Evolutionary conservation across 495 filamentous ascomycete species (phyloP).

Genomic region (Xylaria sp.): DNA sequence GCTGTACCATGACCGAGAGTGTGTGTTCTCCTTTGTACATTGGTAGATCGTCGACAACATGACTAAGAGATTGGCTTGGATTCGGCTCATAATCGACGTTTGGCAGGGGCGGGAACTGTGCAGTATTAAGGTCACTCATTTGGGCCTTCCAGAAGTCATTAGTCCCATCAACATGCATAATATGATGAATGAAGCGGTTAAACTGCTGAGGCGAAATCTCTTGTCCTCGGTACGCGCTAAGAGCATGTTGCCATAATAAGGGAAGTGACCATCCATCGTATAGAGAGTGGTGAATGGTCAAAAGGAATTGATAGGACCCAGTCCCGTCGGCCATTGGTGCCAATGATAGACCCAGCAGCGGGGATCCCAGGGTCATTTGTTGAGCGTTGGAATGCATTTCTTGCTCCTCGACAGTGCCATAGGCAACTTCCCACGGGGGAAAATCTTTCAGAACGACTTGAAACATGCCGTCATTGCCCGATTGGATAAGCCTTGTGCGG

Average conservation of each 20-base stretch:
- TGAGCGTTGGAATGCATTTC: not conserved
- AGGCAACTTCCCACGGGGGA: constrained; percentile 33
- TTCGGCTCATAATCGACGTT: not conserved
- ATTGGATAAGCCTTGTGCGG: constrained; percentile 61
- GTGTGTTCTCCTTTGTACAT: constrained; percentile 18
- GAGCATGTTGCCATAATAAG: constrained; percentile 55
- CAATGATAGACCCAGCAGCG: not conserved
- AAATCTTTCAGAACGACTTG: constrained; percentile 57
- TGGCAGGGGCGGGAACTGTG: not conserved
- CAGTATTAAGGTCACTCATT: constrained; percentile 6
- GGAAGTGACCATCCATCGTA: constrained; percentile 70
- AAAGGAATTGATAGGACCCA: not conserved
- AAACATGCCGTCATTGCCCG: constrained; percentile 50
- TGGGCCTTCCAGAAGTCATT: constrained; percentile 42
- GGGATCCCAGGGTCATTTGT: constrained; percentile 1
- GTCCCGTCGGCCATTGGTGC: not conserved
- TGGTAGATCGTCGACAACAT: constrained; percentile 24
- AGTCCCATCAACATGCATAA: constrained; percentile 31
- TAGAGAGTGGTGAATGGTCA: constrained; percentile 62
- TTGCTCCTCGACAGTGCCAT: not conserved
- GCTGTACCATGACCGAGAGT: constrained; percentile 45
- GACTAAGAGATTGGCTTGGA: constrained; percentile 20
- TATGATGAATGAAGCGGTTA: constrained; percentile 43
- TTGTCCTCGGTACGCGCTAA: constrained; percentile 37
- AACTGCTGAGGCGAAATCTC: constrained; percentile 32